A percentile compares a stretch with the other conserved stretches of the same genome.
phyloP scores from a whole-genome alignment of 495 filamentous ascomycete species.

The Penicillium roqueforti region DNA sequence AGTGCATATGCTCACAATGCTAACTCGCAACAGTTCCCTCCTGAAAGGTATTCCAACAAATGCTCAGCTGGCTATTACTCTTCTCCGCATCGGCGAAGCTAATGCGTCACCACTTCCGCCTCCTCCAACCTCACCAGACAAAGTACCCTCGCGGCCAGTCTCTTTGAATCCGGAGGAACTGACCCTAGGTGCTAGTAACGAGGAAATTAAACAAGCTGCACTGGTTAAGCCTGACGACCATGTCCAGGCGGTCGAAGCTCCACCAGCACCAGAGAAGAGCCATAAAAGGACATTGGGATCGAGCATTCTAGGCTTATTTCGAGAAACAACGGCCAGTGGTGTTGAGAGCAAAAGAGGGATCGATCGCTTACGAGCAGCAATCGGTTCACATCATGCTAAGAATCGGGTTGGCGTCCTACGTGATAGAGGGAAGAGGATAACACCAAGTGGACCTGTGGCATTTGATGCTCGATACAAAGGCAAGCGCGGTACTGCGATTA shows the following conservation, averaged over 20 bases:
- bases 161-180: constrained; percentile 36
- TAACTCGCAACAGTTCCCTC: constrained; percentile 48
- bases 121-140: constrained; percentile 54
- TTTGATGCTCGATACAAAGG: constrained; percentile 72
- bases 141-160: constrained; percentile 44
- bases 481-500: constrained; percentile 65
- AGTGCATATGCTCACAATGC: neutral
- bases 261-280: neutral
- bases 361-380: constrained; percentile 61
- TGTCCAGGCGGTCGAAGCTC: constrained; percentile 1
- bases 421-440: constrained; percentile 30
- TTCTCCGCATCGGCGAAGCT: constrained; percentile 77
- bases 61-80: constrained; percentile 76
- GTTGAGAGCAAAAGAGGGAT: constrained; percentile 65
- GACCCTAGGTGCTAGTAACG: constrained; percentile 39
- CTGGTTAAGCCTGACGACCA: constrained; percentile 4
- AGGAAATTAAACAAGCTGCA: constrained; percentile 50
- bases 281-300: constrained; percentile 41
- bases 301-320: constrained; percentile 62
- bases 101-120: constrained; percentile 78
- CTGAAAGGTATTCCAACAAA: constrained; percentile 84
- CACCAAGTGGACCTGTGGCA: constrained; percentile 59
- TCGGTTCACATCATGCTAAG: constrained; percentile 59
- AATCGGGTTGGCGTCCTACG: constrained; percentile 67
- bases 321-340: constrained; percentile 59